Percentiles rank a stretch among this genome's conserved stretches.
Evolutionary conservation across 1,284 basidiomycete species (phyloP).

Genomic region (Sporisorium exsertum): DNA sequence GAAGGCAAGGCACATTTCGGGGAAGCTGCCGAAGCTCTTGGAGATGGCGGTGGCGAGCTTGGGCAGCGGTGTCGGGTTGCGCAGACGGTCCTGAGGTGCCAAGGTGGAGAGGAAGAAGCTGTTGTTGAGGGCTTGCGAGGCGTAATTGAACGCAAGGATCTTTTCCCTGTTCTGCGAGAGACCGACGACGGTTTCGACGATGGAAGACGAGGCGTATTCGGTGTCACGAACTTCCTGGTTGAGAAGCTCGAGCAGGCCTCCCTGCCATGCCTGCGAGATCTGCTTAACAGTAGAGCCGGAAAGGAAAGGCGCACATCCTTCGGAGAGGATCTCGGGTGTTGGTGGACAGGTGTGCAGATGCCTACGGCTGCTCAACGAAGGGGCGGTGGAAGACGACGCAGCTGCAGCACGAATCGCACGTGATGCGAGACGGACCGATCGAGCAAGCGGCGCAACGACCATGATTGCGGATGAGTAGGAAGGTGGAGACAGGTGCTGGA

Average conservation of each 20-base stretch:
- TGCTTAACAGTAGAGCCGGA: constrained; percentile 54
- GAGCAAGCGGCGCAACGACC: constrained; percentile 32
- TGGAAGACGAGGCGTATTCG: constrained; percentile 74
- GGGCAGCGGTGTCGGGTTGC: constrained; percentile 41
- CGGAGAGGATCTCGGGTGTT: constrained; percentile 41
- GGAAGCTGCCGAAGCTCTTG: constrained; percentile 76
- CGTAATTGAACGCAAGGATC: constrained; percentile 88
- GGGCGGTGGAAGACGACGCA: constrained; percentile 21
- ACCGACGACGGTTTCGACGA: constrained; percentile 81
- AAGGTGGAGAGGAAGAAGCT: constrained; percentile 90
- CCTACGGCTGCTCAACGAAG: constrained; percentile 11
- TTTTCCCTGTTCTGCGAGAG: constrained; percentile 77
- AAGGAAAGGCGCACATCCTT: constrained; percentile 65
- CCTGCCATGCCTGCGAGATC: constrained; percentile 64
- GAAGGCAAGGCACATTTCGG: constrained; percentile 81
- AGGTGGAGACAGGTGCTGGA: not conserved
- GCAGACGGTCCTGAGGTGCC: constrained; percentile 39
- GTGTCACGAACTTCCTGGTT: constrained; percentile 73
- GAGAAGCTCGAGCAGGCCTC: constrained; percentile 60
- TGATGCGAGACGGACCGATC: constrained; percentile 34
- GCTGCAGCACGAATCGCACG: constrained; percentile 20
- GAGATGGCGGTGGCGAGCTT: constrained; percentile 72
- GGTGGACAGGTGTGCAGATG: constrained; percentile 59
- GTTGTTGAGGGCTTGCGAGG: constrained; percentile 92
- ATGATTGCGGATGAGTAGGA: constrained; percentile 7